Evolutionary conservation across 1,139 yeast genomes (phyloP).

Genomic region (Pneumocystis oryctolagi): DNA sequence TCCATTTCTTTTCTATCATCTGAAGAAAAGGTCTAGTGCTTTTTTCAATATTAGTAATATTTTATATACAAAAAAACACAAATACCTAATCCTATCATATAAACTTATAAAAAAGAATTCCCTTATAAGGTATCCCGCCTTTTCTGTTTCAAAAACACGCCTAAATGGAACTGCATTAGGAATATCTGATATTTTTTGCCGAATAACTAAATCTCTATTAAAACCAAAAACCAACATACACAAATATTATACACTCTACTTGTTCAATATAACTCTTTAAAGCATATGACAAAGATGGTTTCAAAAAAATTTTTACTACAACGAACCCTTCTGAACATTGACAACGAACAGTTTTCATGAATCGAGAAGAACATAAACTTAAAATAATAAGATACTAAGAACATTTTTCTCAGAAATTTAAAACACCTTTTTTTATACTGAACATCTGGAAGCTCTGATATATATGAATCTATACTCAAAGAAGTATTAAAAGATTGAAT

Average conservation of each 20-base stretch:
- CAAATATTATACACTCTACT: background rate
- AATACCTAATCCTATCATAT: constrained; percentile 56
- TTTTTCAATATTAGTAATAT: constrained; percentile 5
- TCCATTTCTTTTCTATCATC: constrained; percentile 66
- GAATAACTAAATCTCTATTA: constrained; percentile 4
- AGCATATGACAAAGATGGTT: constrained; percentile 33
- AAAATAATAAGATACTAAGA: constrained; percentile 20
- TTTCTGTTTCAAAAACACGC: constrained; percentile 66
- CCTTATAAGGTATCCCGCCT: constrained; percentile 81
- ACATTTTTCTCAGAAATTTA: background rate
- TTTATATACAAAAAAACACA: background rate
- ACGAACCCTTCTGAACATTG: constrained; percentile 45
- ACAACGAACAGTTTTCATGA: constrained; percentile 74
- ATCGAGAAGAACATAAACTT: constrained; percentile 59
- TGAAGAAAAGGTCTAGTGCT: constrained; percentile 76
- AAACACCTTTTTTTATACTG: constrained; percentile 38
- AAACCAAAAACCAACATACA: background rate
- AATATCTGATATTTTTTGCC: constrained; percentile 31
- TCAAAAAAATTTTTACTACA: constrained; percentile 67
- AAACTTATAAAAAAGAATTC: constrained; percentile 65
- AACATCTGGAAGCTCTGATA: constrained; percentile 58
- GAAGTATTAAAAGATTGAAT: constrained; percentile 86
- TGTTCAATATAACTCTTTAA: background rate
- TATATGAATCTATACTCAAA: constrained; percentile 78
- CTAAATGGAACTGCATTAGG: constrained; percentile 60